Evolutionary conservation across 2,329 filamentous ascomycete species (phyloP), one percentile per base, ranked within the genome.

Genomic region (Bipolaris cookei): DNA sequence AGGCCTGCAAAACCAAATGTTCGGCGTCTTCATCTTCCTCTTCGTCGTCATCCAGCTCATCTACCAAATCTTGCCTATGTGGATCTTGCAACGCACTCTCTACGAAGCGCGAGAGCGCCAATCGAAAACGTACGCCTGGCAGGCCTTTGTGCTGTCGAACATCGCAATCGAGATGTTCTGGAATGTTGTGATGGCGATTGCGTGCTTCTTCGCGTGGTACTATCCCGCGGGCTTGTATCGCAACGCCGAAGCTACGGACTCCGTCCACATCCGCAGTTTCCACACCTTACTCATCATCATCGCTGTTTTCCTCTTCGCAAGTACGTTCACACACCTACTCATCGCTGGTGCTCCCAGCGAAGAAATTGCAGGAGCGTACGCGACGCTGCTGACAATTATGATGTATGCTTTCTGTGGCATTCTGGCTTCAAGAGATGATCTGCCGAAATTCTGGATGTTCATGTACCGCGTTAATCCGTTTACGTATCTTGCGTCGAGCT

Each of bases 381-480:
- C 80, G 0, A 70, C 68, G 0, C 76, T 91, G 1, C 84, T 91
- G 61, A 86, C 77, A 51, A 80, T 82, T 34, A 82, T 84, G 73
- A 78, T 62, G 73, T 69, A 71, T n/a, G 60, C 68, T 3, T 72
- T 71, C 51, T 67, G 79, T 56, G 81, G 88, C 66, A 88, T 91
- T 4, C 78, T 91, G 42, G 84, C 88, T 54, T 75, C 82, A 0
- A 84, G 86, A 0, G 58, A 72, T 2, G 80, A 81, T 0, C 79
- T 92, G 1, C 89, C 89, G 0, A 80, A 84, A 0, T 92, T 92
- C 78, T 92, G 90, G 90, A 87, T 86, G 63, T 92, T 90, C 78
- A 91, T 92, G 89, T 90, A 91, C 73, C 82, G 85, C 18, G 79
- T 86, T 16, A 86, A 84, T 0, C 88, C 88, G 0, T 87, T 90